Evolutionary conservation across 352 stramenopile genomes (phyloP).

Genomic region (Phytophthora quininea): DNA sequence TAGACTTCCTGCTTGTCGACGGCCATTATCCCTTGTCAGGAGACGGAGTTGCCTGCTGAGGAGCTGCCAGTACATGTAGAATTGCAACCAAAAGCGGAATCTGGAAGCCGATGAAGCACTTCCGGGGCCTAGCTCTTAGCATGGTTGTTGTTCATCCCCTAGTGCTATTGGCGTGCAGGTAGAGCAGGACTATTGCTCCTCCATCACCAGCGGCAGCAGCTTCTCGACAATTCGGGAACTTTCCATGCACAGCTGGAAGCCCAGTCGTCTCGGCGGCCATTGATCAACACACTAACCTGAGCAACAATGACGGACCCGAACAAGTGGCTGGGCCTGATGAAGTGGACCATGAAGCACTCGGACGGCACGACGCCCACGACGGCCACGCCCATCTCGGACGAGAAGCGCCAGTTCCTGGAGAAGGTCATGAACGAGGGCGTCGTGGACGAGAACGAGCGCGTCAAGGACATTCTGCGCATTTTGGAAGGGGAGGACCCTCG

Average conservation of each 20-base stretch:
- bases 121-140: too few species aligned
- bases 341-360: slow-evolving; percentile 89
- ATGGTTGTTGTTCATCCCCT: too few species aligned
- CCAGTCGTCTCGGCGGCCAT: not conserved
- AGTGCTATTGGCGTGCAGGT: too few species aligned
- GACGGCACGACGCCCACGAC: slow-evolving; percentile 76
- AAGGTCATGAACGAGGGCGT: slow-evolving; percentile 86
- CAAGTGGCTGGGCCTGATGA: slow-evolving; percentile 90
- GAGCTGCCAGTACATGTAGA: too few species aligned
- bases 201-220: too few species aligned
- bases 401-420: slow-evolving; percentile 82
- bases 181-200: too few species aligned
- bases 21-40: too few species aligned
- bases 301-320: slow-evolving; percentile 52
- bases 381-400: slow-evolving; percentile 72
- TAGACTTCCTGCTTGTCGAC: too few species aligned
- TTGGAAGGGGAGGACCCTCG: slow-evolving; percentile 76
- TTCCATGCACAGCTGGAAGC: not conserved
- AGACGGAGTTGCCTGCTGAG: too few species aligned
- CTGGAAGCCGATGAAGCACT: too few species aligned
- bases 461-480: slow-evolving; percentile 86
- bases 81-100: too few species aligned
- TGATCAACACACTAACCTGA: not conserved
- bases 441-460: slow-evolving; percentile 85
- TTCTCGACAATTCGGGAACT: not conserved